Percentiles rank a stretch among this genome's conserved stretches.
These are phyloP conservation scores for Jatropha multifida DNA, from an alignment of 441 rosid species.

Conservation along the genomic window DNA sequence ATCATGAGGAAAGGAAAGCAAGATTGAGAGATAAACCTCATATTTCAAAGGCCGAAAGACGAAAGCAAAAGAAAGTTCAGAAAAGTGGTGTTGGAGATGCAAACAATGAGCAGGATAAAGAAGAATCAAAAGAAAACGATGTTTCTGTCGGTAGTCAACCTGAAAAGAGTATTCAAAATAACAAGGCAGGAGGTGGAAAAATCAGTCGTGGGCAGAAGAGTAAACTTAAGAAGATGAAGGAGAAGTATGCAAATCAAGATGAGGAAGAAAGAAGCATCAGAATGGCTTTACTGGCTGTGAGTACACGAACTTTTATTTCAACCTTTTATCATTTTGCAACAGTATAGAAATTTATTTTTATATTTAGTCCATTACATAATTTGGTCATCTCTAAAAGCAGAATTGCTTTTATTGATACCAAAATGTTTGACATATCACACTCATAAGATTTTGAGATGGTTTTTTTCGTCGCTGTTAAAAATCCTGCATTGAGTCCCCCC, in stretches of 20 bases:
- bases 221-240: constrained; percentile 96
- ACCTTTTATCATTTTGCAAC: neutral
- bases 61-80: constrained; percentile 82
- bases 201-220: constrained; percentile 84
- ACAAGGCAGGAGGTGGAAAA: constrained; percentile 63
- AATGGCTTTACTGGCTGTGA: constrained; percentile 90
- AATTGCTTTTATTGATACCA: neutral
- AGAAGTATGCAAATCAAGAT: constrained; percentile 94
- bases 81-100: constrained; percentile 41
- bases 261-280: constrained; percentile 87
- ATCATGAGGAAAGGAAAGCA: constrained; percentile 48
- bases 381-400: neutral
- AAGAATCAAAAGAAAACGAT: constrained; percentile 34
- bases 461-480: neutral
- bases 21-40: constrained; percentile 57
- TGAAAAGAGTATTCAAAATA: constrained; percentile 38
- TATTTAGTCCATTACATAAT: neutral
- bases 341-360: neutral
- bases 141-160: constrained; percentile 33
- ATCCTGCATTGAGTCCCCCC: neutral
- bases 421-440: neutral
- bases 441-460: neutral
- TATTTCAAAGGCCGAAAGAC: constrained; percentile 90
- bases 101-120: constrained; percentile 40
- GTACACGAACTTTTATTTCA: constrained; percentile 27